Conservation (phyloP, 192 early-diverging fungal genomes). For the Entophlyctis helioformis region DNA sequence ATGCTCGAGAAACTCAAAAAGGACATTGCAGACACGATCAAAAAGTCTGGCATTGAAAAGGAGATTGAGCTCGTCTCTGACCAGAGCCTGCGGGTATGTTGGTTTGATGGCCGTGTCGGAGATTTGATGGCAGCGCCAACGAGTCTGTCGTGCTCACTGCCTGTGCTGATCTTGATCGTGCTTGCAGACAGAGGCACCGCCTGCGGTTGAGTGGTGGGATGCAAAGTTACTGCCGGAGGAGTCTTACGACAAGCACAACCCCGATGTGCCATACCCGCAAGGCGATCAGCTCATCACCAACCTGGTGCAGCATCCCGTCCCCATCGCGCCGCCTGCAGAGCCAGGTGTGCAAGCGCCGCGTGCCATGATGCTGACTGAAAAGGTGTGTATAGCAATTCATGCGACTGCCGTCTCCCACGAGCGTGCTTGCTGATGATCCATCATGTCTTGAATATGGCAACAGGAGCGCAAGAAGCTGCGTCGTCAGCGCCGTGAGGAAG, state of each 20-base stretch:
- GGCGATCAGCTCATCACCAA: conserved; percentile 50
- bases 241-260: conserved; percentile 50
- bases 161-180: neutral
- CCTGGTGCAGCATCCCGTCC: conserved; percentile 78
- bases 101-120: neutral
- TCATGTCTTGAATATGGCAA: conserved; percentile 2
- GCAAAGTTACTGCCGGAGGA: conserved; percentile 56
- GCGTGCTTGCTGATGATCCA: conserved; percentile 18
- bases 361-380: conserved; percentile 72
- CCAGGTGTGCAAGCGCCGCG: conserved; percentile 35
- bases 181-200: conserved; percentile 55
- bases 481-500: conserved; percentile 71
- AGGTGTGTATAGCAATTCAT: conserved; percentile 15
- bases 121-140: too few species aligned
- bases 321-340: conserved; percentile 66
- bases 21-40: conserved; percentile 59
- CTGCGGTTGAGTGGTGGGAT: conserved; percentile 97
- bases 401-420: neutral
- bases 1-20: conserved; percentile 61
- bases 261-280: conserved; percentile 20
- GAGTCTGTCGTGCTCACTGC: neutral
- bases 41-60: conserved; percentile 59
- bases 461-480: conserved; percentile 87
- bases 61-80: conserved; percentile 65
- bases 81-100: conserved; percentile 44